Evolutionary conservation across 2,329 filamentous ascomycete species (phyloP).

Genomic region (Macroventuria anomochaeta): DNA sequence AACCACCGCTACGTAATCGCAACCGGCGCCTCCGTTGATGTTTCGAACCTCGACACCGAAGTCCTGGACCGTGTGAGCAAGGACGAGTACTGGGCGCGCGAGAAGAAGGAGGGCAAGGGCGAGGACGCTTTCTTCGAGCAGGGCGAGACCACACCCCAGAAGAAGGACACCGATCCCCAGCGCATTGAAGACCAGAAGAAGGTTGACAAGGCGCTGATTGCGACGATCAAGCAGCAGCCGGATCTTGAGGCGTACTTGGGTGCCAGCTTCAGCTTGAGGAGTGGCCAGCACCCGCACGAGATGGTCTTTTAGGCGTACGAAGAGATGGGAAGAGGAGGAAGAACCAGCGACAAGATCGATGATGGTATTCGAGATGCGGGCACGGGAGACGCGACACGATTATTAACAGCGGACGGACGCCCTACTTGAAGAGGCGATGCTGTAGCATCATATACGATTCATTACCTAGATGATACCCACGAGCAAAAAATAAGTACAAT

Average conservation of each 20-base stretch:
- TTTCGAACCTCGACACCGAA: conserved; percentile 76
- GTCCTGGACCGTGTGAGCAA: conserved; percentile 76
- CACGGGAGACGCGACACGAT: conserved; percentile 9
- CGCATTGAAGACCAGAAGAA: conserved; percentile 97
- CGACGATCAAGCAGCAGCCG: conserved; percentile 96
- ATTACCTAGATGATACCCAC: conserved; percentile 24
- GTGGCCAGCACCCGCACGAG: conserved; percentile 98
- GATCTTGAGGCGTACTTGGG: conserved; percentile 90
- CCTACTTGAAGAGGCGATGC: conserved; percentile 14
- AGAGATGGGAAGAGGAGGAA: not conserved
- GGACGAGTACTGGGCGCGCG: conserved; percentile 92
- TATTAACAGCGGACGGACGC: conserved; percentile 12
- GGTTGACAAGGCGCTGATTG: conserved; percentile 91
- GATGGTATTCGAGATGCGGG: conserved; percentile 16
- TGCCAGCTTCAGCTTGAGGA: conserved; percentile 95
- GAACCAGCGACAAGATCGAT: conserved; percentile 12
- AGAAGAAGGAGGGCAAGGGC: conserved; percentile 89
- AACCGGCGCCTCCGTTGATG: conserved; percentile 81
- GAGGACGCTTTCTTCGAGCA: conserved; percentile 99
- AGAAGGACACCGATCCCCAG: conserved; percentile 92
- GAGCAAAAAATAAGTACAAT: conserved; percentile 18
- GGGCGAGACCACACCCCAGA: conserved; percentile 81
- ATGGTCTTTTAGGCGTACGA: conserved; percentile 79
- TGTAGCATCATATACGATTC: conserved; percentile 13
- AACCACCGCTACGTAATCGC: conserved; percentile 94